Evolutionary conservation across 2,329 filamentous ascomycete genomes (phyloP).

Genomic region (Trichoderma gracile): DNA sequence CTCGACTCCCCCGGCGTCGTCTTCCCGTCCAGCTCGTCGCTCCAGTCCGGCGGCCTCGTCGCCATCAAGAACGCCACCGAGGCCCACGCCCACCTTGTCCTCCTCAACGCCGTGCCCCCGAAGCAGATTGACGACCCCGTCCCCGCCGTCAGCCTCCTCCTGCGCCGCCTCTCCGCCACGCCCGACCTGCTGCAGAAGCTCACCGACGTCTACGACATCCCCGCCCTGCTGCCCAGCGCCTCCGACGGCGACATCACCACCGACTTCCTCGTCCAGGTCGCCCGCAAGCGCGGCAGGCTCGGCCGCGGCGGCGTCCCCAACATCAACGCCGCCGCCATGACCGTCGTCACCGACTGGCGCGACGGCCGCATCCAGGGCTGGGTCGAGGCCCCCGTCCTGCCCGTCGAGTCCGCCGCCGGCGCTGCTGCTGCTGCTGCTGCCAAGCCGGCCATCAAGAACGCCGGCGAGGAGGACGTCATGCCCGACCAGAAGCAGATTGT

Average conservation of each 20-base stretch:
- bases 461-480: constrained; percentile 48
- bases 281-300: constrained; percentile 84
- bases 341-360: constrained; percentile 94
- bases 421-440: background rate
- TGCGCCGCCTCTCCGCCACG: constrained; percentile 74
- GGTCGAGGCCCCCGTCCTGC: constrained; percentile 72
- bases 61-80: constrained; percentile 63
- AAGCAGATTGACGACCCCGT: constrained; percentile 93
- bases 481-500: constrained; percentile 84
- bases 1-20: constrained; percentile 95
- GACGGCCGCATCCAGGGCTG: constrained; percentile 94
- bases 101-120: constrained; percentile 88
- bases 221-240: constrained; percentile 68
- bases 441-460: constrained; percentile 41
- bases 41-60: constrained; percentile 45
- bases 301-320: constrained; percentile 91
- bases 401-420: constrained; percentile 47
- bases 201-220: constrained; percentile 79
- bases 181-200: constrained; percentile 76
- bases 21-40: constrained; percentile 68
- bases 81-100: constrained; percentile 79
- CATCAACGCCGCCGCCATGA: constrained; percentile 81
- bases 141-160: constrained; percentile 80
- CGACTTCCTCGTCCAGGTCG: constrained; percentile 93
- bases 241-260: constrained; percentile 75